These are phyloP conservation scores for Cymbopogon flexuosus DNA, from an alignment of 202 grass and related monocot species.

Conservation along the genomic window DNA sequence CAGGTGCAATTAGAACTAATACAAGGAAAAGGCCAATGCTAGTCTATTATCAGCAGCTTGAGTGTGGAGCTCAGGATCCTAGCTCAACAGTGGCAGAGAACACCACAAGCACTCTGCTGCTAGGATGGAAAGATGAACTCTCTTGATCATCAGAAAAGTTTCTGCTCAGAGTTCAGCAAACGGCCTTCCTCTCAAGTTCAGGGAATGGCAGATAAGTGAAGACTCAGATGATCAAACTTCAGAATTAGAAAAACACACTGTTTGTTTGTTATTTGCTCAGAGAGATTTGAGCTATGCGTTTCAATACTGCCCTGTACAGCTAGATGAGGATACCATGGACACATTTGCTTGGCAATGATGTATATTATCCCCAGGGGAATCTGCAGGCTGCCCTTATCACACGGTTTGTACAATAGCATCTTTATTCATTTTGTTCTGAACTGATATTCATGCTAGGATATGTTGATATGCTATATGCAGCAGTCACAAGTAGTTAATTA, in stretches of 20 bases:
- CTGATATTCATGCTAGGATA: neutral
- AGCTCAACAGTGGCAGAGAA: constrained; percentile 7
- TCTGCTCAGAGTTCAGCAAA: constrained; percentile 8
- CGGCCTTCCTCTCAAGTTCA: neutral
- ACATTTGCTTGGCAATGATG: neutral
- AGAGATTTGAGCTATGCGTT: neutral
- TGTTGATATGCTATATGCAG: neutral
- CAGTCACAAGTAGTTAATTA: neutral
- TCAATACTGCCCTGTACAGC: neutral
- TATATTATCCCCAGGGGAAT: neutral
- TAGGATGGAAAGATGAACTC: constrained; percentile 42
- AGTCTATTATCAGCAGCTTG: constrained; percentile 23
- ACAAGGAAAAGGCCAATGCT: neutral
- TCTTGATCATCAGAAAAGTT: constrained; percentile 21
- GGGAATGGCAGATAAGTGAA: constrained; percentile 34
- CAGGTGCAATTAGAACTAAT: neutral
- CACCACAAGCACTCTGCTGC: neutral
- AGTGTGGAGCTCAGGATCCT: constrained; percentile 35
- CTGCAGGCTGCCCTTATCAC: neutral
- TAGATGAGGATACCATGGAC: neutral
- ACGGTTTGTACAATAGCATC: neutral
- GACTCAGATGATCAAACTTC: constrained; percentile 41
- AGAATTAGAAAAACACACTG: neutral
- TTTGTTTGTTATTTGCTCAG: neutral
- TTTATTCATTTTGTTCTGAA: neutral